Evolutionary conservation across 768 basidiomycete species (phyloP), one percentile per base, ranked within the genome.

Genomic region (Suillus cothurnatus): DNA sequence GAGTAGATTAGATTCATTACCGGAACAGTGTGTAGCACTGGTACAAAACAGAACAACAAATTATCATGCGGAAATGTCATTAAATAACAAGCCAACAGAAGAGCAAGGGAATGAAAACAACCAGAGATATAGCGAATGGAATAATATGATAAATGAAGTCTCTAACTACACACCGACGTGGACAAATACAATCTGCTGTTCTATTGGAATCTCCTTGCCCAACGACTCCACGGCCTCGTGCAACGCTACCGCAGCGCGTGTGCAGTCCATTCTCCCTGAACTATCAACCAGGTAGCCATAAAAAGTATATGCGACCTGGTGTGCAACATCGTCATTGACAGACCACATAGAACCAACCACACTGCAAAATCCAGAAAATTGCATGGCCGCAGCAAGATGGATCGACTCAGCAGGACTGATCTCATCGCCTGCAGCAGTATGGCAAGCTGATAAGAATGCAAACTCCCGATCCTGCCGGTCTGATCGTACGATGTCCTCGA

Each of bases 301-400:
- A 58, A 66, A 66, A 3, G 21, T 41, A n/a, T 31, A n/a, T 19
- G 32, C 43, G 2, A 66, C 23, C 39, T 14, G 23, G 4, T 5
- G 26, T 32, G 61, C 61, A 28, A 62, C 52, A 17, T 58, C 15
- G n/a, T 63, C 65, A 14, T 50, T 34, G 3, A 66, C 65, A 15
- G 66, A 63, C 72, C 72, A 73, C 66, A 72, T 63, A 9, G 72
- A 71, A 49, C 66, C 72, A 5, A 73, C 43, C 6, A 72, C 72
- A 57, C 72, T 69, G 41, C 62, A 64, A 53, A 63, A 73, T 2
- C 72, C 72, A 7, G 63, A 62, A 21, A 69, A 63, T 47, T 72
- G 65, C 70, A 73, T 62, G 2, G 68, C 71, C 5, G 72, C 67
- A n/a, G 72, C 72, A 12, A 73, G 64, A 61, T 73, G 72, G 12